A percentile compares a stretch with the other conserved stretches of the same genome.
phyloP scores from a whole-genome alignment of 805 yeast genomes.

The Tetrapisispora fleetii region DNA sequence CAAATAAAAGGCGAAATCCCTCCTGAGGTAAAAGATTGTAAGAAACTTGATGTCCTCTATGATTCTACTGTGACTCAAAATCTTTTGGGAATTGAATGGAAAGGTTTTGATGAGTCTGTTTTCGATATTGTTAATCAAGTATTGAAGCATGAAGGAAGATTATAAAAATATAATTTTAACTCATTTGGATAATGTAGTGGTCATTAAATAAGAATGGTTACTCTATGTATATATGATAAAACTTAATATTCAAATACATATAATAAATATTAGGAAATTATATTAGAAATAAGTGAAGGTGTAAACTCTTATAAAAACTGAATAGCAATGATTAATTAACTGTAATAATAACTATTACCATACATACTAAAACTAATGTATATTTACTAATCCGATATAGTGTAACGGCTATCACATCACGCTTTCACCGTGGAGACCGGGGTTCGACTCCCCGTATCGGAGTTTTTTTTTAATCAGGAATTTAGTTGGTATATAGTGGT shows the following conservation, averaged over 20 bases:
- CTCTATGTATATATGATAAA: too few species aligned
- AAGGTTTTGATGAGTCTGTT: conserved; percentile 7
- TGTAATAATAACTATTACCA: too few species aligned
- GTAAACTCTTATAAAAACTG: too few species aligned
- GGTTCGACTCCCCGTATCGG: conserved; percentile 7
- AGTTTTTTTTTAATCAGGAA: not conserved
- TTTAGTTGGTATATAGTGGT: too few species aligned
- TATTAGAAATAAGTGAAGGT: too few species aligned
- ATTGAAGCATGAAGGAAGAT: not conserved
- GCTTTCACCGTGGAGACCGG: conserved; percentile 7
- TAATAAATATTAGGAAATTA: too few species aligned
- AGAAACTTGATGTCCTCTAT: not conserved
- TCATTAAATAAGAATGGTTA: not conserved
- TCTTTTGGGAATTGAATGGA: conserved; percentile 5
- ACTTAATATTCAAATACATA: too few species aligned
- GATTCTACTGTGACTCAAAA: not conserved
- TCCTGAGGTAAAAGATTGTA: not conserved
- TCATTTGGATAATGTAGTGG: too few species aligned
- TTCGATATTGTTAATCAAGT: conserved; percentile 6
- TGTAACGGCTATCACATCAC: conserved; percentile 7
- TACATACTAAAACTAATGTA: too few species aligned
- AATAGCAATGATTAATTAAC: too few species aligned
- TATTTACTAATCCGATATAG: conserved; percentile 4
- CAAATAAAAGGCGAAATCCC: conserved; percentile 37
- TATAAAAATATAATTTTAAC: not conserved